Evolutionary conservation across 2,329 filamentous ascomycete genomes (phyloP).

Genomic region (Xylariaceae sp.): DNA sequence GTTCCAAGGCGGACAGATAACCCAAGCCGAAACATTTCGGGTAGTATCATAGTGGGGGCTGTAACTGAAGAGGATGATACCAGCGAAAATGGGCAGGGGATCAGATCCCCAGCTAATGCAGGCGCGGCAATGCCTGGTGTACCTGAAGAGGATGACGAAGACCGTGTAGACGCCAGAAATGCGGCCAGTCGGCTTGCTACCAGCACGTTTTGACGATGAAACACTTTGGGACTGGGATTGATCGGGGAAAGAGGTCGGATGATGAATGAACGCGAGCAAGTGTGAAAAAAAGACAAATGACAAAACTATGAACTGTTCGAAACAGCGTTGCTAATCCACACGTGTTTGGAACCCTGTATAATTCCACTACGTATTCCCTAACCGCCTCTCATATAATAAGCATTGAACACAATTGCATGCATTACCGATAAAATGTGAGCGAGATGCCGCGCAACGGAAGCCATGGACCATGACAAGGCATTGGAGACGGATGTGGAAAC

Average conservation of each 20-base stretch:
- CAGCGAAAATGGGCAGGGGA: slow-evolving; percentile 37
- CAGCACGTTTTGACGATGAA: slow-evolving; percentile 70
- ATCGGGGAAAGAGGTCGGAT: slow-evolving; percentile 3
- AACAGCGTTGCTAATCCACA: background rate
- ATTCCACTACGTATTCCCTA: no score
- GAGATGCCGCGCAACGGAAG: no score
- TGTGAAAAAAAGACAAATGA: slow-evolving; percentile 5
- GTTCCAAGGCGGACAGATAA: slow-evolving; percentile 78
- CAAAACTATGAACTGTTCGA: background rate
- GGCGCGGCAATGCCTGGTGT: slow-evolving; percentile 51
- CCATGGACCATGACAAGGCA: no score
- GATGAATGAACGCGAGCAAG: slow-evolving; percentile 17
- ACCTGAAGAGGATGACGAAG: slow-evolving; percentile 80
- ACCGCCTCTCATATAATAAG: no score
- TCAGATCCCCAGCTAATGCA: slow-evolving; percentile 36
- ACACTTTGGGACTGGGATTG: slow-evolving; percentile 2
- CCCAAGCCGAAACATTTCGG: slow-evolving; percentile 70
- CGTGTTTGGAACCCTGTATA: no score
- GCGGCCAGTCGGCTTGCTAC: slow-evolving; percentile 89
- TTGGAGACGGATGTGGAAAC: no score
- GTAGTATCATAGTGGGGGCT: slow-evolving; percentile 68
- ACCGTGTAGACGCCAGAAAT: slow-evolving; percentile 90
- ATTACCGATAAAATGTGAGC: no score
- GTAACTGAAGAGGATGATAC: slow-evolving; percentile 53
- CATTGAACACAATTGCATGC: no score